These are phyloP conservation scores for Leccinum sublutescens DNA, from an alignment of 768 basidiomycete species.

Conservation along the genomic window DNA sequence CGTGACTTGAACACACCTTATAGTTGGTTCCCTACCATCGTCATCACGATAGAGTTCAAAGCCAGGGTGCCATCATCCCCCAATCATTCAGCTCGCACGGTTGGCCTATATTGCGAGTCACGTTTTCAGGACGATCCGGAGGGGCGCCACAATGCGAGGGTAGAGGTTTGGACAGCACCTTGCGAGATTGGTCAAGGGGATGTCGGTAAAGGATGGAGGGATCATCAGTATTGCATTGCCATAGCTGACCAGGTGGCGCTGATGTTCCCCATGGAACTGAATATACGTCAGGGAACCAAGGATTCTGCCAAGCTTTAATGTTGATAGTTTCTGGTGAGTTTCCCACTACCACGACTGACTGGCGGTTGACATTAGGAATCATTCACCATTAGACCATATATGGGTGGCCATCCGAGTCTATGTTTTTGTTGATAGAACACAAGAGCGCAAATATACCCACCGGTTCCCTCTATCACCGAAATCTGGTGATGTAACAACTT, in stretches of 20 bases:
- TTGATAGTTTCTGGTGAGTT: not conserved
- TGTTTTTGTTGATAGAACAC: not conserved
- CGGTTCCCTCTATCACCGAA: not conserved
- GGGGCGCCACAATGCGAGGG: conserved; percentile 55
- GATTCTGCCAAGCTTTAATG: conserved; percentile 25
- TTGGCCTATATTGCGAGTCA: conserved; percentile 47
- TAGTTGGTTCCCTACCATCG: conserved; percentile 67
- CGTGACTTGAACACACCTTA: not conserved
- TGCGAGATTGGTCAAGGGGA: conserved; percentile 48
- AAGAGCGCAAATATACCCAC: not conserved
- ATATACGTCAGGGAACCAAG: conserved; percentile 19
- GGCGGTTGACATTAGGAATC: not conserved
- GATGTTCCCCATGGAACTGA: conserved; percentile 34
- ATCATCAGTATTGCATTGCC: conserved; percentile 61
- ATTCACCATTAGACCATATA: not conserved
- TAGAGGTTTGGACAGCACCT: conserved; percentile 69
- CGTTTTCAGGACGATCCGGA: conserved; percentile 54
- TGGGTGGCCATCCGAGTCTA: not conserved
- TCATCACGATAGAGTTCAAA: conserved; percentile 62
- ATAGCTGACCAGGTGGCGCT: conserved; percentile 54
- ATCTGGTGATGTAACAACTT: not conserved
- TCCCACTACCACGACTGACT: not conserved
- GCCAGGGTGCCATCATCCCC: conserved; percentile 49
- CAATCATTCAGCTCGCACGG: conserved; percentile 45
- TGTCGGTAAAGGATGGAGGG: conserved; percentile 51